Evolutionary conservation across 805 yeast genomes (phyloP).

Genomic region (Zygoascus biomembranicola): DNA sequence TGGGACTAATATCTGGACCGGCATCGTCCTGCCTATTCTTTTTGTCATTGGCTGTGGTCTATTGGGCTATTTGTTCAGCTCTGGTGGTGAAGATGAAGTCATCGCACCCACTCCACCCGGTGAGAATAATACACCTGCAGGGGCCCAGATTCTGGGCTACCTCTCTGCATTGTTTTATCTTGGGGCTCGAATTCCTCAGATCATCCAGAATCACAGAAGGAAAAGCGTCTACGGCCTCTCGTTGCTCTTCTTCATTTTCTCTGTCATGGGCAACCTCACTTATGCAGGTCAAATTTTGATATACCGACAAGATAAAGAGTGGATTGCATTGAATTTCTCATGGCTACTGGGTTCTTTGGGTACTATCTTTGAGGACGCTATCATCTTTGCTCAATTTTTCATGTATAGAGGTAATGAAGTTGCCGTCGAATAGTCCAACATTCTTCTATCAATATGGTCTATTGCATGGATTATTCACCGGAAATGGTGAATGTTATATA

Average conservation of each 20-base stretch:
- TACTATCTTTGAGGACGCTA: conserved; percentile 60
- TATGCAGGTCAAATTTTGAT: conserved; percentile 66
- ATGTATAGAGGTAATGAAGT: conserved; percentile 31
- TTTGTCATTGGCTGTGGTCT: conserved; percentile 58
- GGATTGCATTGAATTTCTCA: conserved; percentile 54
- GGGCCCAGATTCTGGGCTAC: conserved; percentile 66
- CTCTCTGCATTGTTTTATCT: conserved; percentile 59
- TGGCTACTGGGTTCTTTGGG: conserved; percentile 79
- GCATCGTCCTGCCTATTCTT: conserved; percentile 48
- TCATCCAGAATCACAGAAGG: conserved; percentile 66
- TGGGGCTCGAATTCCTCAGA: conserved; percentile 79
- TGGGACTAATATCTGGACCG: conserved; percentile 10
- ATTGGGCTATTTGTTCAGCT: conserved; percentile 49
- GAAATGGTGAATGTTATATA: conserved; percentile 6
- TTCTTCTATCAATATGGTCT: no score
- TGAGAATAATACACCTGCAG: conserved; percentile 28
- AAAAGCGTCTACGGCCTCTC: conserved; percentile 82
- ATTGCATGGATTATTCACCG: neutral
- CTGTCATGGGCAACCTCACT: conserved; percentile 66
- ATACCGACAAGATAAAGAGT: conserved; percentile 53
- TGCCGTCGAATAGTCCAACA: neutral
- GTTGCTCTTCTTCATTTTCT: conserved; percentile 65
- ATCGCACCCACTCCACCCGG: conserved; percentile 9
- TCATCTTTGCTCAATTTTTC: conserved; percentile 62
- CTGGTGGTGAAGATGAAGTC: conserved; percentile 22